These are phyloP conservation scores for Pseudognaphalium luteoalbum DNA, from an alignment of 129 eudicot species.

Conservation along the genomic window DNA sequence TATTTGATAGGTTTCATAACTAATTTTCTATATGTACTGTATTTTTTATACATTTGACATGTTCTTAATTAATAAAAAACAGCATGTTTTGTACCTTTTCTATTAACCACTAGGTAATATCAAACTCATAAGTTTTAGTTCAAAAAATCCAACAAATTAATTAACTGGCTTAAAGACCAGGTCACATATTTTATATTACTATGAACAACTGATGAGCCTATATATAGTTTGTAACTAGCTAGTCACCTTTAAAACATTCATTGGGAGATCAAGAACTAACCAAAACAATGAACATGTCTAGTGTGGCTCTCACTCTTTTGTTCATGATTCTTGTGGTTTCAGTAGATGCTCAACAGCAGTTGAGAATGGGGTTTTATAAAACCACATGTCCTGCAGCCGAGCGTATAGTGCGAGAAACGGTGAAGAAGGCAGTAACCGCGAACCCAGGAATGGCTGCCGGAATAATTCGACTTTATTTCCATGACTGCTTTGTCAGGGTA, in stretches of 20 bases:
- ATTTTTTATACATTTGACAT: background rate
- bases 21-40: background rate
- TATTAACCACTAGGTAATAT: background rate
- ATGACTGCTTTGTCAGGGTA: slow-evolving; percentile 63
- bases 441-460: slow-evolving; percentile 58
- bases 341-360: slow-evolving; percentile 14
- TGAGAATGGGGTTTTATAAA: slow-evolving; percentile 44
- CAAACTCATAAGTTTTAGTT: background rate
- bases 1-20: background rate
- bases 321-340: slow-evolving; percentile 24
- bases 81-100: background rate
- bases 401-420: slow-evolving; percentile 36
- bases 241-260: slow-evolving; percentile 1
- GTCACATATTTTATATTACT: background rate
- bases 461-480: slow-evolving; percentile 54
- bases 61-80: background rate
- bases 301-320: slow-evolving; percentile 21
- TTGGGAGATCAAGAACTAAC: background rate
- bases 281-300: slow-evolving; percentile 19
- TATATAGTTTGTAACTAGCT: background rate
- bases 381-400: slow-evolving; percentile 48
- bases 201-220: slow-evolving; percentile 4
- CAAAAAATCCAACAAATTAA: background rate
- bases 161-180: background rate
- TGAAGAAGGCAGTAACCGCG: slow-evolving; percentile 25